These are phyloP conservation scores for Fusarium brevicatenulatum DNA, from an alignment of 2,329 filamentous ascomycete species.

Conservation along the genomic window DNA sequence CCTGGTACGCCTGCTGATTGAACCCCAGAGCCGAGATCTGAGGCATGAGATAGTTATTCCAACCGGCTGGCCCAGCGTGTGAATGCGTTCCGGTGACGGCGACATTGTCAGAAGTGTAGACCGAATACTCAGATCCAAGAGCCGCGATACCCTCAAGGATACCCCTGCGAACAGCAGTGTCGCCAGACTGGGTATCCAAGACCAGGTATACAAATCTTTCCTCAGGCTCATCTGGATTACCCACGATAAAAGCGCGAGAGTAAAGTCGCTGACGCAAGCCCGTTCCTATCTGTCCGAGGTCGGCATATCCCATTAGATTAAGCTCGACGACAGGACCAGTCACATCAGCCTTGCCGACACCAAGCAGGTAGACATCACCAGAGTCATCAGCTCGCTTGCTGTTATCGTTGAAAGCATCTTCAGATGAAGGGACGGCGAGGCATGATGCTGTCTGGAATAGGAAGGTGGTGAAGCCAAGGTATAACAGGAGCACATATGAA, in stretches of 20 bases:
- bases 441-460: background rate
- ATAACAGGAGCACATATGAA: background rate
- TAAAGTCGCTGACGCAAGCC: background rate
- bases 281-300: background rate
- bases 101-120: background rate
- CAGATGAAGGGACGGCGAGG: background rate
- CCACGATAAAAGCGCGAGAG: conserved; percentile 2
- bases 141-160: background rate
- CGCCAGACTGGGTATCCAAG: background rate
- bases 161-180: conserved; percentile 3
- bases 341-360: conserved; percentile 7
- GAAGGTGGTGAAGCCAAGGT: background rate
- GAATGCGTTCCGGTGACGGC: conserved; percentile 1
- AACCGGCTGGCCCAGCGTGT: background rate
- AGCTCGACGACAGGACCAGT: conserved; percentile 14
- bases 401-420: rapidly evolving
- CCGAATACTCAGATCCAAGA: background rate
- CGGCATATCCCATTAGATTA: conserved; percentile 16
- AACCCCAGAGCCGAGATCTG: background rate
- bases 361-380: background rate
- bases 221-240: background rate
- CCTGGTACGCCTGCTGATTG: conserved; percentile 9
- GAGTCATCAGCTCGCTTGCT: background rate
- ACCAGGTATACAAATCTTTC: background rate
- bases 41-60: conserved; percentile 18